A percentile compares a stretch with the other conserved stretches of the same genome.
These are phyloP conservation scores for Phyllostachys edulis DNA, from an alignment of 176 grass and related monocot species.

Conservation along the genomic window DNA sequence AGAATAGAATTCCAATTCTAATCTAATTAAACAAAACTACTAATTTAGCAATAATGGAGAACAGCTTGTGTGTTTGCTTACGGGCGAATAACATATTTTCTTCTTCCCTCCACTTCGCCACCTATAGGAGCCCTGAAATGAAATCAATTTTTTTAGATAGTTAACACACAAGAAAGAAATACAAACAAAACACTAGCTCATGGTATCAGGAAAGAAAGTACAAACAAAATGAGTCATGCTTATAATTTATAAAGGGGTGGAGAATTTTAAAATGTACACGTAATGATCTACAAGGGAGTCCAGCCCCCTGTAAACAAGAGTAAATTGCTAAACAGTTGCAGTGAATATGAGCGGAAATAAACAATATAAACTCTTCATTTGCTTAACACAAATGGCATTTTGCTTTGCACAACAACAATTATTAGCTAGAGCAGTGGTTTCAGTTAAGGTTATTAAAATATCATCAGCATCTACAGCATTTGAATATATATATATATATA, in stretches of 20 bases:
- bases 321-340: not conserved
- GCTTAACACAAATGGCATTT: not conserved
- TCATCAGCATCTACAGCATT: too few relatives aligned
- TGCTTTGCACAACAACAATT: not conserved
- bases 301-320: not conserved
- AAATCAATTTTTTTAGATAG: conserved; percentile 9
- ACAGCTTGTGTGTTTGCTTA: conserved; percentile 40
- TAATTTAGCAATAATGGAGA: not conserved
- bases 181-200: conserved; percentile 11
- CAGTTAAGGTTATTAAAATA: conserved; percentile 3
- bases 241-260: too few relatives aligned
- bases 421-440: conserved; percentile 1
- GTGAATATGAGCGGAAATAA: conserved; percentile 7
- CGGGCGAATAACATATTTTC: conserved; percentile 92
- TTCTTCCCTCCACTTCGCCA: conserved; percentile 82
- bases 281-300: not conserved
- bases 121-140: conserved; percentile 80
- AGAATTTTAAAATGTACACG: not conserved
- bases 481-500: too few relatives aligned
- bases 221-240: not conserved
- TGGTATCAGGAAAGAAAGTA: not conserved
- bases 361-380: not conserved
- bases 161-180: not conserved
- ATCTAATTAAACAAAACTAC: conserved; percentile 8
- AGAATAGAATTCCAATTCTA: conserved; percentile 12